Evolutionary conservation across 306 rosid genomes (phyloP), one percentile per base, ranked within the genome.

Genomic region (Geum urbanum): DNA sequence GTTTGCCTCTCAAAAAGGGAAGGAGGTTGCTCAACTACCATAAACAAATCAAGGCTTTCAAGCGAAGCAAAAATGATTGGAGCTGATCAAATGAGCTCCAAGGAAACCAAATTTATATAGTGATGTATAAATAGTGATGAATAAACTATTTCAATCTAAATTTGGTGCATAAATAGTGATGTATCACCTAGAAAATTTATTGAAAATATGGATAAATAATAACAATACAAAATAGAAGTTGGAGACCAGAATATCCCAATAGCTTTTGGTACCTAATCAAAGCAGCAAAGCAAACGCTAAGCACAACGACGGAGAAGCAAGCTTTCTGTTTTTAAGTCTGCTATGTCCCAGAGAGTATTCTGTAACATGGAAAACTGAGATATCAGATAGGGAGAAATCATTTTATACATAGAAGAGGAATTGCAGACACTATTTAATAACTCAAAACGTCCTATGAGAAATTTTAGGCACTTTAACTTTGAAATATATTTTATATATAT

Each of bases 31-130:
- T 69, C 67, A 48, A 7, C 63, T 47, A 78, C 71, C 82, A 14
- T 72, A 74, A 68, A 74, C 58, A 57, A 54, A 59, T 6, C 11
- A 14, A 39, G 49, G 71, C 83, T 80, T 73, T 79, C 71, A 78
- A 80, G 80, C 64, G 79, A 82, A 81, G 83, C 70, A 83, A 85
- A 48, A 72, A 72, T 80, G 19, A 80, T 74, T 73, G 56, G 16
- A 45, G 5, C 27, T 7, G 20, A 14, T 24, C 37, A 15, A 69
- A 55, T 64, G 43, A 15, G 9, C 13, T 11, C 19, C 63, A 70
- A 56, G 13, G 13, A 53, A 56, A 24, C 32, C 55, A 24, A 32
- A 55, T 45, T 56, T 14, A 57, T 16, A 47, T 53, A 74, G 1
- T 2, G 3, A 32, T 32, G 37, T 32, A 2, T 32, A 32, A 2